Percentiles rank a stretch among this genome's conserved stretches.
Conservation (phyloP, 1,139 yeast species). For the Suhomyces panamericanus region DNA sequence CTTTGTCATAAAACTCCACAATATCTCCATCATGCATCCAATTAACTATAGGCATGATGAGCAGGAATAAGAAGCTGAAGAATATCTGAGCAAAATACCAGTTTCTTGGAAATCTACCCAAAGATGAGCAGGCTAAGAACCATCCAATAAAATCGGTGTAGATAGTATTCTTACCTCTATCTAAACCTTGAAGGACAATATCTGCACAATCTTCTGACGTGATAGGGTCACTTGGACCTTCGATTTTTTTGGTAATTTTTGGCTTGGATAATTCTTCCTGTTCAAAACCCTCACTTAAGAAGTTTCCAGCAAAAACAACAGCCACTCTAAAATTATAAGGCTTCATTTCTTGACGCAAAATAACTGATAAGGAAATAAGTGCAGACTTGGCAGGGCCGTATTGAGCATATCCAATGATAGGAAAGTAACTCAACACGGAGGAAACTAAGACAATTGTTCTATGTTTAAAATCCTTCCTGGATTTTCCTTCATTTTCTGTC, state of each 20-base stretch:
- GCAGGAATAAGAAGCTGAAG: constrained; percentile 48
- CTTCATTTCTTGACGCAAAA: constrained; percentile 77
- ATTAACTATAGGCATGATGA: constrained; percentile 66
- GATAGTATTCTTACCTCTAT: constrained; percentile 68
- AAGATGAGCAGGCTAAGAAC: constrained; percentile 65
- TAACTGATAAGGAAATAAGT: constrained; percentile 67
- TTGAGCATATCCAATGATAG: constrained; percentile 87
- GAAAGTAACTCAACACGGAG: constrained; percentile 78
- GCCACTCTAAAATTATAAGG: constrained; percentile 65
- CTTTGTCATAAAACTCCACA: constrained; percentile 41
- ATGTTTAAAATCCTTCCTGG: constrained; percentile 21
- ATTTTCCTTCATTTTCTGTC: background rate
- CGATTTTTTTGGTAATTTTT: constrained; percentile 73
- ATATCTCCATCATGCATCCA: constrained; percentile 59
- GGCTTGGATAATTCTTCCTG: constrained; percentile 88
- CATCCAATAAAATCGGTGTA: constrained; percentile 88
- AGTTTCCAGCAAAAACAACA: constrained; percentile 82
- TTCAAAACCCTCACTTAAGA: constrained; percentile 81
- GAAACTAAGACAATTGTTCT: constrained; percentile 77
- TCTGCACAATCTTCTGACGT: constrained; percentile 67
- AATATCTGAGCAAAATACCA: constrained; percentile 57
- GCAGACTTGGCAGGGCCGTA: constrained; percentile 92
- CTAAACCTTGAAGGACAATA: constrained; percentile 55
- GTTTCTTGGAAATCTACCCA: constrained; percentile 71
- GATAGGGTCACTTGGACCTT: constrained; percentile 79